Conservation (phyloP, 441 rosid species). For the Erodium texanum region DNA sequence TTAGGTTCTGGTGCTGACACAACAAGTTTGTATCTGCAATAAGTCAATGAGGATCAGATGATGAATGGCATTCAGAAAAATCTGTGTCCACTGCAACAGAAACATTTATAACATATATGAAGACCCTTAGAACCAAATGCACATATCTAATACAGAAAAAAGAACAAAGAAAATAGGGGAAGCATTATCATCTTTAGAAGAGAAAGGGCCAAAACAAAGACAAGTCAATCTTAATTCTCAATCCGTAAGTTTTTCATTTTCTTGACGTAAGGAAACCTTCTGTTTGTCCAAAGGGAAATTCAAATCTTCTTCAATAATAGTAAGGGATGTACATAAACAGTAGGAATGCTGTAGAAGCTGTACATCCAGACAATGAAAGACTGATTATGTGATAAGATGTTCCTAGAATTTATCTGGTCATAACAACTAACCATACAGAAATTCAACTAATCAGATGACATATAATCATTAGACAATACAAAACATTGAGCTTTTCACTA, state of each 20-base stretch:
- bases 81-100: slow-evolving; percentile 10
- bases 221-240: neutral
- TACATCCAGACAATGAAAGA: neutral
- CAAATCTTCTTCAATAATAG: neutral
- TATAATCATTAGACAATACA: neutral
- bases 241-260: neutral
- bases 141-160: neutral
- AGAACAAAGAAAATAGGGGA: neutral
- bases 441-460: neutral
- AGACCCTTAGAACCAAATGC: neutral
- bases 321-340: too few species aligned
- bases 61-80: neutral
- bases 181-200: neutral
- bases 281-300: neutral
- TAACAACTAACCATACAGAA: slow-evolving; percentile 1
- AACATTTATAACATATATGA: neutral
- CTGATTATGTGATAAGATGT: neutral
- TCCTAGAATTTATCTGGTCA: slow-evolving; percentile 8
- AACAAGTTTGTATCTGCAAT: slow-evolving; percentile 73
- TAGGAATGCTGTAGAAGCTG: neutral
- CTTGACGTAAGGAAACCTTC: neutral
- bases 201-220: neutral
- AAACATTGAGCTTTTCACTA: slow-evolving; percentile 26
- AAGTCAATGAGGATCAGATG: slow-evolving; percentile 11
- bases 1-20: slow-evolving; percentile 70